These are phyloP conservation scores for Lithospermum erythrorhizon DNA, from an alignment of 257 asterid genomes.

Conservation along the genomic window DNA sequence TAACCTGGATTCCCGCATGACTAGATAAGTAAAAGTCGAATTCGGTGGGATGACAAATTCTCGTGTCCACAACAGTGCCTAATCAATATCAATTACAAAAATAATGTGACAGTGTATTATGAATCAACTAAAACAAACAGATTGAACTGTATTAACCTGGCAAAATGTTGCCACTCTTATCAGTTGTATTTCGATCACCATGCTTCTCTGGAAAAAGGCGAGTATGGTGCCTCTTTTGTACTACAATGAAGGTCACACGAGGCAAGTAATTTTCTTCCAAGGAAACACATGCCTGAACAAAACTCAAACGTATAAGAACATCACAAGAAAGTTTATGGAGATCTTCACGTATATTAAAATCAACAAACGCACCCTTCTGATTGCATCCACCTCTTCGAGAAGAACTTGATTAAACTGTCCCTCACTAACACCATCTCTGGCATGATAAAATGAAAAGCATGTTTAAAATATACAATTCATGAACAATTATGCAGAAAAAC, in stretches of 20 bases:
- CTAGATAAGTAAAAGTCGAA: conserved; percentile 78
- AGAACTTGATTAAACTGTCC: conserved; percentile 83
- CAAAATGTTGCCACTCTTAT: conserved; percentile 79
- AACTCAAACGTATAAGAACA: not conserved
- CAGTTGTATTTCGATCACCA: conserved; percentile 29
- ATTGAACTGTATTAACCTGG: conserved; percentile 35
- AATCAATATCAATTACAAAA: not conserved
- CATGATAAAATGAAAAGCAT: conserved; percentile 1
- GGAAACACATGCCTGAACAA: conserved; percentile 58
- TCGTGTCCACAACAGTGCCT: conserved; percentile 82
- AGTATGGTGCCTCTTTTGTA: conserved; percentile 90
- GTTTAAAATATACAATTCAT: not conserved
- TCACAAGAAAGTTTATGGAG: not conserved
- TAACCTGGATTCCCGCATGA: conserved; percentile 80
- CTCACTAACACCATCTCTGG: conserved; percentile 87
- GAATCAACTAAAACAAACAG: not conserved
- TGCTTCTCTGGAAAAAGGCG: conserved; percentile 60
- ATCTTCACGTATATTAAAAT: not conserved
- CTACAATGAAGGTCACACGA: conserved; percentile 61
- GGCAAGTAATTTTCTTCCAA: conserved; percentile 46
- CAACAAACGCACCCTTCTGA: conserved; percentile 37
- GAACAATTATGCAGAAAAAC: not conserved
- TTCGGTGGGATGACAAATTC: conserved; percentile 67
- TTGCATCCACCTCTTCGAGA: conserved; percentile 49
- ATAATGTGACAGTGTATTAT: not conserved